Evolutionary conservation across 495 filamentous ascomycete genomes (phyloP).

Genomic region (Neurospora discreta): DNA sequence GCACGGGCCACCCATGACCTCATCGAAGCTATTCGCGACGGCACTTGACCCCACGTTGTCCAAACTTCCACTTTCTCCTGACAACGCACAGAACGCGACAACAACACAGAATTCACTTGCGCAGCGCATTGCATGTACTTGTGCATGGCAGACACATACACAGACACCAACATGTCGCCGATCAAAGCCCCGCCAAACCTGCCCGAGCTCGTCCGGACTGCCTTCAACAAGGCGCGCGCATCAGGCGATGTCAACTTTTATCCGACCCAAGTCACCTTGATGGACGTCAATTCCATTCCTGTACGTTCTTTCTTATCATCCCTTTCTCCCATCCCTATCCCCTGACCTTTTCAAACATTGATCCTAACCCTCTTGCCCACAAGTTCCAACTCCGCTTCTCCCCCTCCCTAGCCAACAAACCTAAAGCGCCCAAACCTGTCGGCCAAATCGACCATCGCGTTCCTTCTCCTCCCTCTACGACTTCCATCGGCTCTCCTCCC

Average conservation of each 20-base stretch:
- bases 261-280: constrained; percentile 43
- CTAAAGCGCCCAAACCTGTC: constrained; percentile 35
- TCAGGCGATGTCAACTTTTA: constrained; percentile 48
- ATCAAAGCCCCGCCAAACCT: constrained; percentile 26
- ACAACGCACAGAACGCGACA: not conserved
- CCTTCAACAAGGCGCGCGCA: constrained; percentile 43
- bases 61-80: not conserved
- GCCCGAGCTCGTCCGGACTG: constrained; percentile 40
- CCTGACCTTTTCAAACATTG: not conserved
- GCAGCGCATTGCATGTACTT: not conserved
- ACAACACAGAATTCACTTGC: not conserved
- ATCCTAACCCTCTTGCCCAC: not conserved
- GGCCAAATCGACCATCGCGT: constrained; percentile 7
- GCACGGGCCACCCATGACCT: constrained; percentile 24
- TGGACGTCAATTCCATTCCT: constrained; percentile 42
- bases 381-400: constrained; percentile 69
- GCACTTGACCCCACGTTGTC: not conserved
- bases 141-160: constrained; percentile 1
- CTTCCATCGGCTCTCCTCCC: not conserved
- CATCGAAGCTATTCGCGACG: constrained; percentile 22
- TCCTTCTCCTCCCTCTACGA: constrained; percentile 10
- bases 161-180: constrained; percentile 10
- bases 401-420: constrained; percentile 64
- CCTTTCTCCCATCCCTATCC: too few species aligned
- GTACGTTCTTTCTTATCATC: constrained; percentile 25